Evolutionary conservation across 2,329 filamentous ascomycete species (phyloP), one percentile per base, ranked within the genome.

Genomic region (Tolypocladium tropicale): DNA sequence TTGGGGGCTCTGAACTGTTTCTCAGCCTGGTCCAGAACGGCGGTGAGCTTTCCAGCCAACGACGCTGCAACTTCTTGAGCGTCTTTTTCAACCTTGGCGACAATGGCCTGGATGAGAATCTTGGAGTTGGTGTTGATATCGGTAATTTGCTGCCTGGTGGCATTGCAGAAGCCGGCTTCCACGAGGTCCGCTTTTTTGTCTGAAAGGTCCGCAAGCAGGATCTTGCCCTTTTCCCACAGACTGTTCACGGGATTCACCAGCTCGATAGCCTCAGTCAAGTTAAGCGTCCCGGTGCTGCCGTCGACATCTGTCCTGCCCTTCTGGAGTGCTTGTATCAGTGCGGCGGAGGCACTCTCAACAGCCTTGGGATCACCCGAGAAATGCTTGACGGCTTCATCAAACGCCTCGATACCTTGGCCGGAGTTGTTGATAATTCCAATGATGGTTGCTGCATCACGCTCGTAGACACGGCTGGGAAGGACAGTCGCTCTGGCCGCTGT

Each of bases 81-180:
- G 10, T 57, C 60, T 33, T 59, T 46, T 12, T 67, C 67, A 2
- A 68, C 62, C 63, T 69, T 69, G 53, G 43, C 32, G 25, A 69
- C 63, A 32, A 68, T 60, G 41, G 65, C 56, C 12, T 65, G 55
- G 55, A 68, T 69, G 30, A 69, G 66, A 23, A 55, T 55, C 55
- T 64, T 51, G 9, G 64, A 63, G 52, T 58, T 60, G 9, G 36
- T 54, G 59, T 61, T 63, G 53, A 69, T 62, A 41, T 62, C 59
- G 12, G 39, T 53, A 23, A 67, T 56, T 56, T 67, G 58, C 25
- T 59, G 41, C 50, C 61, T 60, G 43, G 68, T 62, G 52, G 62
- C 55, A 16, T 55, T 57, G 61, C 67, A 69, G 3, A 67, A 63
- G 55, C 58, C 59, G 36, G 62, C 62, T 54, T 66, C 60, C 56